A percentile compares a stretch with the other conserved stretches of the same genome.
These are phyloP conservation scores for Pyronema omphalodes DNA, from an alignment of 495 filamentous ascomycete species.

Conservation along the genomic window DNA sequence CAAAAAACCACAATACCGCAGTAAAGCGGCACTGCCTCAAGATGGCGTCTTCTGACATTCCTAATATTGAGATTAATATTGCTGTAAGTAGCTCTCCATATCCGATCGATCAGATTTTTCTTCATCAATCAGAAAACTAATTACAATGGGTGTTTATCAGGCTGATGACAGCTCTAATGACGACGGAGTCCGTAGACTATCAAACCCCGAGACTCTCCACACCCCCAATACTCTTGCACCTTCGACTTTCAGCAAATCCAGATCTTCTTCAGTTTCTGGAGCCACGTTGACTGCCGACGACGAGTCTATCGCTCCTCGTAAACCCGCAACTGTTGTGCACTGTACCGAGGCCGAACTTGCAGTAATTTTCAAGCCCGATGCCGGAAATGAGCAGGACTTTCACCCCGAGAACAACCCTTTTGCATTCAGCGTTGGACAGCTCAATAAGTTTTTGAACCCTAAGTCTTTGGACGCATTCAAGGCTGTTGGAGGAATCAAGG, in stretches of 20 bases:
- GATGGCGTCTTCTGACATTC: no score
- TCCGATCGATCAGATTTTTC: no score
- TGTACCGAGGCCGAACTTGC: constrained; percentile 21
- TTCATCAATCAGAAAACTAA: no score
- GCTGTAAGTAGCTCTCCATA: no score
- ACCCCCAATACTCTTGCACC: no score
- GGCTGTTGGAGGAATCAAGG: constrained; percentile 46
- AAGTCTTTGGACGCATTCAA: constrained; percentile 55
- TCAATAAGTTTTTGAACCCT: constrained; percentile 58
- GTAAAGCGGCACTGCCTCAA: no score
- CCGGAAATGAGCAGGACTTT: constrained; percentile 45
- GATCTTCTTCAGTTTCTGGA: constrained; percentile 17
- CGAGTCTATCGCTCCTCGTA: neutral
- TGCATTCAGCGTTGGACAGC: constrained; percentile 48
- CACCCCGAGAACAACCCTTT: constrained; percentile 48
- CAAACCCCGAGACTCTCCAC: no score
- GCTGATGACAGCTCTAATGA: no score
- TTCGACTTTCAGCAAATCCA: neutral
- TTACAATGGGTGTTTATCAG: no score
- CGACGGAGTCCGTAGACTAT: no score
- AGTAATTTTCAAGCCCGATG: constrained; percentile 44
- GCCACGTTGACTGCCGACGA: constrained; percentile 18
- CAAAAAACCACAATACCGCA: no score
- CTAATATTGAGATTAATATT: no score
- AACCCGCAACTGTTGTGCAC: constrained; percentile 11